Percentiles rank a stretch among this genome's conserved stretches.
Evolutionary conservation across 1,139 yeast species (phyloP).

Genomic region (Hyphopichia buzzinii): DNA sequence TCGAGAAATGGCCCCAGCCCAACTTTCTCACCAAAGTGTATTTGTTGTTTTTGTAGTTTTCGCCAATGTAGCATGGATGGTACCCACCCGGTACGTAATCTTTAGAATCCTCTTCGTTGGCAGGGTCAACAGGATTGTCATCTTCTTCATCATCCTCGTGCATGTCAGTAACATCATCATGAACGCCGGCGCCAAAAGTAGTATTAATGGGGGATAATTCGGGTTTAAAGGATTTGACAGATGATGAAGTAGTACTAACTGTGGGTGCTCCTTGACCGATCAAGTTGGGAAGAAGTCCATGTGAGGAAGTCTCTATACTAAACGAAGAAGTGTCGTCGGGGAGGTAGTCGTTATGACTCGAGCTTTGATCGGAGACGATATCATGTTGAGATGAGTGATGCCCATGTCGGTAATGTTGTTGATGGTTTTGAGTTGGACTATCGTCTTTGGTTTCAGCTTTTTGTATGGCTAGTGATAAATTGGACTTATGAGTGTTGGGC

Average conservation of each 20-base stretch:
- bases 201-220: conserved; percentile 38
- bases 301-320: neutral
- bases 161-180: conserved; percentile 22
- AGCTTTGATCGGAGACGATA: neutral
- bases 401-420: conserved; percentile 8
- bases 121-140: conserved; percentile 36
- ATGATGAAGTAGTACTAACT: conserved; percentile 24
- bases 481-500: conserved; percentile 40
- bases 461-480: conserved; percentile 46
- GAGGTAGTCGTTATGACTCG: conserved; percentile 6
- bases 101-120: conserved; percentile 62
- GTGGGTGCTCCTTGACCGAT: conserved; percentile 27
- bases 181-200: conserved; percentile 18
- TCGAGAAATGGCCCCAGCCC: conserved; percentile 54
- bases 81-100: conserved; percentile 86
- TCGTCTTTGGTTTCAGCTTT: conserved; percentile 33
- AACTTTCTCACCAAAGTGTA: conserved; percentile 73
- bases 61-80: conserved; percentile 82
- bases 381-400: conserved; percentile 5
- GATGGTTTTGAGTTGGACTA: conserved; percentile 6
- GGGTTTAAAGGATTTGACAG: conserved; percentile 32
- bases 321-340: conserved; percentile 12
- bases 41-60: conserved; percentile 55
- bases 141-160: conserved; percentile 42
- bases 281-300: conserved; percentile 16